Conservation (phyloP, 2,329 filamentous ascomycete species). For the Xylaria sp. region DNA sequence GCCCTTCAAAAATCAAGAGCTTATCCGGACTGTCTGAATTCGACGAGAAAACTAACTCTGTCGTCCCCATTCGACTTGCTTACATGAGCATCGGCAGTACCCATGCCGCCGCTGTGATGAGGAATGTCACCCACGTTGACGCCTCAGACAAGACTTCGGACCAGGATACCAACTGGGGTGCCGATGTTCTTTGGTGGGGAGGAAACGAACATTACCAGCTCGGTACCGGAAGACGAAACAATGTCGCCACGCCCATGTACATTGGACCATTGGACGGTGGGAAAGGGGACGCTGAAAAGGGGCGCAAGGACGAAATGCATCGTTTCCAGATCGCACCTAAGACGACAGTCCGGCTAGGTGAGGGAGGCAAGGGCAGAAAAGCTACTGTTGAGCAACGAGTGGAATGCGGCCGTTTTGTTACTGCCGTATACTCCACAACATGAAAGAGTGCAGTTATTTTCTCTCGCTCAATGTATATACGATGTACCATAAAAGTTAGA, state of each 20-base stretch:
- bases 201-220: constrained; percentile 94
- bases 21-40: constrained; percentile 87
- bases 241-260: constrained; percentile 75
- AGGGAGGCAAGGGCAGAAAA: constrained; percentile 65
- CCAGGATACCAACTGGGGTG: constrained; percentile 84
- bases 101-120: constrained; percentile 82
- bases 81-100: constrained; percentile 77
- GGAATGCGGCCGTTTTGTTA: constrained; percentile 83
- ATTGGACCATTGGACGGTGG: constrained; percentile 75
- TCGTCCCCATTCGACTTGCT: constrained; percentile 79
- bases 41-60: constrained; percentile 71
- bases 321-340: constrained; percentile 81
- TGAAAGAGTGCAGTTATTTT: constrained; percentile 22
- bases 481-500: constrained; percentile 32
- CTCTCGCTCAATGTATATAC: constrained; percentile 11
- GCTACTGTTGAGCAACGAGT: constrained; percentile 84
- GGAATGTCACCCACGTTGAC: constrained; percentile 74
- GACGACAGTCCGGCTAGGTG: constrained; percentile 69
- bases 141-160: constrained; percentile 56
- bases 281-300: constrained; percentile 61
- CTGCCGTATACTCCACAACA: constrained; percentile 76
- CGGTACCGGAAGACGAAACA: constrained; percentile 87
- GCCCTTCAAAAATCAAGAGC: constrained; percentile 79
- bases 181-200: constrained; percentile 91
- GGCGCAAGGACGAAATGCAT: constrained; percentile 67